phyloP scores from a whole-genome alignment of 2,329 filamentous ascomycete genomes.

The Arthrinium phaeospermum region DNA sequence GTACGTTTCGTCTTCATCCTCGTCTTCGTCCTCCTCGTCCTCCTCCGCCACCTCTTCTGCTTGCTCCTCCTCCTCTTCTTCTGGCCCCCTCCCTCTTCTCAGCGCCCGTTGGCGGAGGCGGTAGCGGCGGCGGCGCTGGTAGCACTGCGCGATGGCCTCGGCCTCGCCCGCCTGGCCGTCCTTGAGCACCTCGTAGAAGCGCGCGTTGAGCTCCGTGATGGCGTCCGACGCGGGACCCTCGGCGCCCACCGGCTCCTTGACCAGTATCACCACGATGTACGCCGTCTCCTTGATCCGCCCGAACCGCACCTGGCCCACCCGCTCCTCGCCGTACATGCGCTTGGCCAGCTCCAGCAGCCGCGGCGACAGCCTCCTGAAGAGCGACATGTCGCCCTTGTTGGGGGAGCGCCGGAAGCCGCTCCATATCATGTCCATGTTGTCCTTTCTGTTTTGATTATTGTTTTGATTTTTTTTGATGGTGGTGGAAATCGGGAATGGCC shows the following conservation, averaged over 20 bases:
- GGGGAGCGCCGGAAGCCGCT: slow-evolving; percentile 20
- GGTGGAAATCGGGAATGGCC: not conserved
- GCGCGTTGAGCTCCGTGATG: slow-evolving; percentile 22
- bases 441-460: not conserved
- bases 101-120: not conserved
- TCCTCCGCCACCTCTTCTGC: not conserved
- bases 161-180: slow-evolving; percentile 20
- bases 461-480: not conserved
- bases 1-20: not conserved
- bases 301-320: slow-evolving; percentile 1
- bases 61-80: not conserved
- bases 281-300: slow-evolving; percentile 21
- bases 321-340: slow-evolving; percentile 22
- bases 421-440: slow-evolving; percentile 20
- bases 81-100: not conserved
- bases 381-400: slow-evolving; percentile 20
- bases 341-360: slow-evolving; percentile 16
- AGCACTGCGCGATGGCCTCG: not conserved
- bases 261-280: slow-evolving; percentile 22
- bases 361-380: slow-evolving; percentile 19
- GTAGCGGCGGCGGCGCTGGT: not conserved
- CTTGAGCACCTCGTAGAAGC: slow-evolving; percentile 24
- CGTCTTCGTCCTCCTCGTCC: not conserved
- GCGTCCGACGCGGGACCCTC: slow-evolving; percentile 21
- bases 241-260: slow-evolving; percentile 21